These are phyloP conservation scores for Leccinum variicolor DNA, from an alignment of 768 basidiomycete genomes.

Conservation along the genomic window DNA sequence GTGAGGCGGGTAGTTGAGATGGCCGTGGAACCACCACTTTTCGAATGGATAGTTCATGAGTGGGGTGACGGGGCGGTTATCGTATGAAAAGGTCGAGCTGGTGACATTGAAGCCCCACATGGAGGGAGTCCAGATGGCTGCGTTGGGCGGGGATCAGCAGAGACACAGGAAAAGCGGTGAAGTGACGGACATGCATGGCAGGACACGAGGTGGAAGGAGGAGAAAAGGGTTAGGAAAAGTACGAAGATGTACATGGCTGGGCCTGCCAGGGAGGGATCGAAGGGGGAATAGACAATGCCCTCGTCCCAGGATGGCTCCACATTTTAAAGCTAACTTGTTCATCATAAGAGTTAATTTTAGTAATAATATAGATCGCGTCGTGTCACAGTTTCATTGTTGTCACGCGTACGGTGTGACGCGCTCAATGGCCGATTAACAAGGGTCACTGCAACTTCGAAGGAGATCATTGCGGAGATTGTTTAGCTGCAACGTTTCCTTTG, in stretches of 20 bases:
- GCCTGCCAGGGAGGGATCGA: conserved; percentile 14
- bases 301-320: not conserved
- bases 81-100: conserved; percentile 47
- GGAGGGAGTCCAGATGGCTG: conserved; percentile 53
- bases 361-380: not conserved
- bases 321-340: conserved; percentile 1
- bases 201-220: conserved; percentile 6
- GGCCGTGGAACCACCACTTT: conserved; percentile 62
- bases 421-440: not conserved
- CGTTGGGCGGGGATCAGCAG: not conserved
- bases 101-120: conserved; percentile 76
- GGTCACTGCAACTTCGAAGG: not conserved
- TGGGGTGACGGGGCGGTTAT: conserved; percentile 57
- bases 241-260: conserved; percentile 9
- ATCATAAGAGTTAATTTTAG: too few species aligned
- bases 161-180: too few species aligned
- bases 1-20: conserved; percentile 57
- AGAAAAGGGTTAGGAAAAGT: not conserved
- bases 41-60: conserved; percentile 37
- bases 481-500: conserved; percentile 8
- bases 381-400: conserved; percentile 13
- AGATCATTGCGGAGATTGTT: conserved; percentile 19
- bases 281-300: not conserved
- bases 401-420: not conserved
- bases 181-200: conserved; percentile 19